Base-by-base conservation (phyloP, 2,329 filamentous ascomycete species). In the Beauveria rudraprayagi region DNA sequence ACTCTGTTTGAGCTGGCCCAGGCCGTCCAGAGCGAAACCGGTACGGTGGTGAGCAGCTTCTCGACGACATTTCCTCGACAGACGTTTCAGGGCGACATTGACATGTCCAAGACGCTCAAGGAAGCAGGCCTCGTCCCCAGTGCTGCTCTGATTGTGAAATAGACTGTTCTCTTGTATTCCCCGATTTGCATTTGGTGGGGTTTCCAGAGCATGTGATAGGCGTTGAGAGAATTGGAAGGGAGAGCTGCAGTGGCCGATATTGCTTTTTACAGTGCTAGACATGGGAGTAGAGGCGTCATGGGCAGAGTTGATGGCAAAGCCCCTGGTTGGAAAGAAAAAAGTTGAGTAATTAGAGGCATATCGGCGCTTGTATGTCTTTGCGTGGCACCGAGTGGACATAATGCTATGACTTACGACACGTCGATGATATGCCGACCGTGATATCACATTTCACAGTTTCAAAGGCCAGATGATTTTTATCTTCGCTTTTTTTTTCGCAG, bases 1-100 rank as follows among this genome's bases (percentile, higher is more conserved):
- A 97, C 94, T 0, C 77, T 99, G 11, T 96, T 96, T 68, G 93
- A 99, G 76, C 87, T 99, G 56, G 92, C 90, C 0, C 85, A 92
- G 67, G 83, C 87, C 62, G 72, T 99, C 26, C 78, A 85, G 70
- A 74, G 83, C 55, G 91, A 97, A 71, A 86, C 83, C 55, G 91
- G 89, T 0, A 73, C 83, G 5, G 76, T 84, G 3, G 88, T 95
- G 16, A 83, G 79, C 26, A 91, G 85, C 67, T 97, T 99, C 71
- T 85, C 88, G 1, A 89, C 88, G 67, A 97, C 87, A 22, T 97
- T 95, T 68, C 94, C 94, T 0, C 86, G 84, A 70, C 96, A 97
- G 79, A 84, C 85, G 0, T 97, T 89, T 65, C 77, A 78, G 73
- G 87, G 79, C 22, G 72, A 80, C 65, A 67, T 83, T 8, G 94